Evolutionary conservation across 495 filamentous ascomycete genomes (phyloP), one percentile per base, ranked within the genome.

Genomic region (Terfezia boudieri): DNA sequence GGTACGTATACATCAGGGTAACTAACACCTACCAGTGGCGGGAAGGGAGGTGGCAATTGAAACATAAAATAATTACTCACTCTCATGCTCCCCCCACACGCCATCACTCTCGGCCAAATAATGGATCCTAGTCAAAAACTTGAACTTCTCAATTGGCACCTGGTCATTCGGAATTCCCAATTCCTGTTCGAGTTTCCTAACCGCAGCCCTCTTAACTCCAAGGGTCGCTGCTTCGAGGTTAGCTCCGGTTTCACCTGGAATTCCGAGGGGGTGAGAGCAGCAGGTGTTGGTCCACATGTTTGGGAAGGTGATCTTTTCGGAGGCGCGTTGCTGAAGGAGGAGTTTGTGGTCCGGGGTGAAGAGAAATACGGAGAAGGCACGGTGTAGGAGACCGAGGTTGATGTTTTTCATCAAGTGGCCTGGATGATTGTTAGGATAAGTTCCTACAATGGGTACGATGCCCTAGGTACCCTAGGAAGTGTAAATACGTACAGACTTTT

Each of bases 231-330:
- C 81, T 22, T 79, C 79, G 20, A 98, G 74, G 64, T 84, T 81
- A 11, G 80, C 76, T 53, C 90, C 90, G 2, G 86, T 93, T 75
- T 99, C 90, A 20, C 79, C 82, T 17, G 90, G 82, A 54, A 95
- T 81, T 35, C 85, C 85, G 53, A 99, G 73, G 9, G 90, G 90
- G 68, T 99, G 90, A 36, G 90, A 99, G 73, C 90, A 99, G 76
- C 90, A 99, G 41, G 90, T 99, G 70, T 99, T 99, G 55, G 90
- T 99, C 90, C 90, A 99, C 85, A 94, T 88, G 66, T 87, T 84
- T 65, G 90, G 90, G 72, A 99, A 99, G 14, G 90, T 99, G 68
- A 99, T 99, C 74, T 99, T 99, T 71, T 95, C 88, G 49, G 82
- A 71, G 50, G 90, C 90, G 60, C 90, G 83, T 71, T 95, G 90